These are phyloP conservation scores for Mycena belliarum DNA, from an alignment of 768 basidiomycete genomes.

Conservation along the genomic window DNA sequence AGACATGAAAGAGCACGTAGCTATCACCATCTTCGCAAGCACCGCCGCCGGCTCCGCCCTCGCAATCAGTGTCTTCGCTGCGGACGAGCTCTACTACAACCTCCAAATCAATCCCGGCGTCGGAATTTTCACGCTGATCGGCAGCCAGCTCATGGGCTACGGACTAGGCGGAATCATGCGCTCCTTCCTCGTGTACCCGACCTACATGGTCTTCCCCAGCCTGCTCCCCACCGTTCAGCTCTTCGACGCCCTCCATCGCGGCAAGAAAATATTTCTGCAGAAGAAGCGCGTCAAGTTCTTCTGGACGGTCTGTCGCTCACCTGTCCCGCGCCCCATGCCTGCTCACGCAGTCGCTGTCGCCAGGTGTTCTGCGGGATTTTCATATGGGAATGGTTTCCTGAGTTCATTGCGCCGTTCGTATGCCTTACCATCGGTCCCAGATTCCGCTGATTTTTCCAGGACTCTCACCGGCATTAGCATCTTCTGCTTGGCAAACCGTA, in stretches of 20 bases:
- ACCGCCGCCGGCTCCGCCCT: slow-evolving; percentile 60
- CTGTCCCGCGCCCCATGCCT: too few species aligned
- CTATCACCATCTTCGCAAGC: slow-evolving; percentile 61
- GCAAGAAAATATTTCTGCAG: slow-evolving; percentile 42
- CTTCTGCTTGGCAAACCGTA: slow-evolving; percentile 53
- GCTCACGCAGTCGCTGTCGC: too few species aligned
- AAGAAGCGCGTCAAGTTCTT: slow-evolving; percentile 58
- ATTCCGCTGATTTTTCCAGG: neutral
- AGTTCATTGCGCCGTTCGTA: slow-evolving; percentile 23
- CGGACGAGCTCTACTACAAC: slow-evolving; percentile 48
- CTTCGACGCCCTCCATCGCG: slow-evolving; percentile 50
- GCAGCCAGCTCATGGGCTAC: slow-evolving; percentile 42
- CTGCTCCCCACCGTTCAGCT: slow-evolving; percentile 36
- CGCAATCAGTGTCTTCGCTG: slow-evolving; percentile 61
- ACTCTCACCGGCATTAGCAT: slow-evolving; percentile 62
- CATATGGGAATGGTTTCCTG: slow-evolving; percentile 56
- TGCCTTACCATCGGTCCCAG: neutral
- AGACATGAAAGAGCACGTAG: slow-evolving; percentile 61
- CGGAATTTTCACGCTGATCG: slow-evolving; percentile 45
- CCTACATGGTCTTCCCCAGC: slow-evolving; percentile 47
- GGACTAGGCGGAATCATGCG: slow-evolving; percentile 32
- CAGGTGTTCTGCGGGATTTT: too few species aligned
- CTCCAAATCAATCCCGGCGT: slow-evolving; percentile 45
- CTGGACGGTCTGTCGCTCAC: slow-evolving; percentile 38
- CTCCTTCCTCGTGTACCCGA: slow-evolving; percentile 8